Evolutionary conservation across 192 early-diverging fungal genomes (phyloP).

Genomic region (Podochytrium sp.): DNA sequence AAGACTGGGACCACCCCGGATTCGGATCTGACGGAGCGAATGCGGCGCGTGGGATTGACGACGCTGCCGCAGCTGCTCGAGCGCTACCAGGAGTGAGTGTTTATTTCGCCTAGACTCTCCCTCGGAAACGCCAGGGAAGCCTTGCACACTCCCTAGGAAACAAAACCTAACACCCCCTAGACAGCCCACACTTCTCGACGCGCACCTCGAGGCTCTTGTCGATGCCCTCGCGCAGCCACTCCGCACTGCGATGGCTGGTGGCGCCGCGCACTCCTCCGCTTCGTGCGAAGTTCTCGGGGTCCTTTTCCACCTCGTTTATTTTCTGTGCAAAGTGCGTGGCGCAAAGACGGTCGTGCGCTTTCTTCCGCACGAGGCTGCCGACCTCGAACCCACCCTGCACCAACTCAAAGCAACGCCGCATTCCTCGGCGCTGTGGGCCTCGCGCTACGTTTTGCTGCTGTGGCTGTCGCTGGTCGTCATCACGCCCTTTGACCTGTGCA

Average conservation of each 20-base stretch:
- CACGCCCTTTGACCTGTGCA: constrained; percentile 93
- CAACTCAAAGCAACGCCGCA: constrained; percentile 53
- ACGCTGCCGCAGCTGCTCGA: constrained; percentile 22
- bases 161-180: too few relatives aligned
- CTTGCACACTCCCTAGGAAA: too few relatives aligned
- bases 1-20: not conserved
- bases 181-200: constrained; percentile 77
- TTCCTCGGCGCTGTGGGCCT: constrained; percentile 65
- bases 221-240: constrained; percentile 54
- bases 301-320: constrained; percentile 69
- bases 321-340: constrained; percentile 84
- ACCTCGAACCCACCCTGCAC: constrained; percentile 84
- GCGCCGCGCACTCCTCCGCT: constrained; percentile 9
- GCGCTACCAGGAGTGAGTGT: constrained; percentile 78
- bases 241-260: not conserved
- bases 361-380: constrained; percentile 85
- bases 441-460: constrained; percentile 79
- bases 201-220: constrained; percentile 70
- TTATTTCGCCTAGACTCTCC: too few relatives aligned
- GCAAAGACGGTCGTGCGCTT: constrained; percentile 93
- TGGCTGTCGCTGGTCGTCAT: constrained; percentile 95
- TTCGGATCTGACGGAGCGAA: not conserved
- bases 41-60: not conserved
- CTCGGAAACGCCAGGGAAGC: too few relatives aligned
- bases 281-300: too few relatives aligned